phyloP scores from a whole-genome alignment of 495 filamentous ascomycete genomes.

The Lepidopterella palustris region DNA sequence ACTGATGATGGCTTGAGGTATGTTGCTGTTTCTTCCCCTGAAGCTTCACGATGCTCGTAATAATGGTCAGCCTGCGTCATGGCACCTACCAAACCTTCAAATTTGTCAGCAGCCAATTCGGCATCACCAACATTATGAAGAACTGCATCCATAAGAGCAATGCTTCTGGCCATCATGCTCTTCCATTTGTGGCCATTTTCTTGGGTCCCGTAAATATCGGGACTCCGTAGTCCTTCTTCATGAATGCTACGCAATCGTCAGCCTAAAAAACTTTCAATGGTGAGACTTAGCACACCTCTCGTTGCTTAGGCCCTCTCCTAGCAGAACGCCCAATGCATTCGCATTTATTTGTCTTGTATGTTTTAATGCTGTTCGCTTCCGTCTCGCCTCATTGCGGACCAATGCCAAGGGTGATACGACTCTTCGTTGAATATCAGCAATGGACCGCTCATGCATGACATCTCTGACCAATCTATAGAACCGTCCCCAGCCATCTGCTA shows the following conservation, averaged over 20 bases:
- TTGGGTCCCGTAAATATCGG: slow-evolving; percentile 34
- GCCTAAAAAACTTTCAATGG: neutral
- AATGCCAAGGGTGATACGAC: slow-evolving; percentile 65
- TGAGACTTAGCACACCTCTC: slow-evolving; percentile 34
- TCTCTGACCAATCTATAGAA: slow-evolving; percentile 77
- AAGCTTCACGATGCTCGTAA: slow-evolving; percentile 37
- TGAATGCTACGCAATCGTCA: slow-evolving; percentile 13
- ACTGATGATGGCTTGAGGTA: slow-evolving; percentile 49
- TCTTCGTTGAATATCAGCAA: slow-evolving; percentile 51
- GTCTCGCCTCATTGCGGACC: slow-evolving; percentile 60
- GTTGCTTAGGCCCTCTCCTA: slow-evolving; percentile 66
- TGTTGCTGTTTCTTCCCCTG: slow-evolving; percentile 25
- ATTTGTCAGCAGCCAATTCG: slow-evolving; percentile 55
- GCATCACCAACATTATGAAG: slow-evolving; percentile 52
- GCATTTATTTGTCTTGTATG: slow-evolving; percentile 68
- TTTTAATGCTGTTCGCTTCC: slow-evolving; percentile 61
- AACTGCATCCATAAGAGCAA: slow-evolving; percentile 75
- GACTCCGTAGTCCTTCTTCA: slow-evolving; percentile 38
- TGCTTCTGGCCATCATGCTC: slow-evolving; percentile 59
- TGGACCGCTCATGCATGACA: slow-evolving; percentile 57
- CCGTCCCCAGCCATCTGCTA: slow-evolving; percentile 56
- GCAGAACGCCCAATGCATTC: slow-evolving; percentile 77
- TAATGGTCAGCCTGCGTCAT: slow-evolving; percentile 56
- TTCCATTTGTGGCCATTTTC: slow-evolving; percentile 61
- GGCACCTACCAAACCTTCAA: slow-evolving; percentile 65